These are phyloP conservation scores for Ustilago vetiveriae DNA, from an alignment of 1,284 basidiomycete genomes.

Conservation along the genomic window DNA sequence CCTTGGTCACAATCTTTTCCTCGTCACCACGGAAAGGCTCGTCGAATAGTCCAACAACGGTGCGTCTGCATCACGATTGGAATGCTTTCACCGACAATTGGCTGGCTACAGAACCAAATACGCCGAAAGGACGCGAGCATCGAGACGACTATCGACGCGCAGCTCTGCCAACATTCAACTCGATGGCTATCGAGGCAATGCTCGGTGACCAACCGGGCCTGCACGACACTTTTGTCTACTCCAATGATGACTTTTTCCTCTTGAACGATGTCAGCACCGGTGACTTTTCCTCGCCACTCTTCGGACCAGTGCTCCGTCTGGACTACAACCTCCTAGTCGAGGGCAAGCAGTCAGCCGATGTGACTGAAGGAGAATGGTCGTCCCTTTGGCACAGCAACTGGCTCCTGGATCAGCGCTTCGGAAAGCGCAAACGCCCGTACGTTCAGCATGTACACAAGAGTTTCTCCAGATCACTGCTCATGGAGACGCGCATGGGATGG, in stretches of 20 bases:
- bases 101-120: constrained; percentile 17
- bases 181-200: constrained; percentile 52
- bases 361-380: constrained; percentile 44
- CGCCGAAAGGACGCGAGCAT: constrained; percentile 1
- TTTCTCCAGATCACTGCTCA: constrained; percentile 30
- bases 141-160: constrained; percentile 32
- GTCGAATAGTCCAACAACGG: background rate
- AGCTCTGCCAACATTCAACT: constrained; percentile 56
- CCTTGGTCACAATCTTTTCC: constrained; percentile 2
- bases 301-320: constrained; percentile 51
- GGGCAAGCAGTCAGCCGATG: constrained; percentile 15
- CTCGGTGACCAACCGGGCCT: constrained; percentile 41
- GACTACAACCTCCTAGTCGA: constrained; percentile 37
- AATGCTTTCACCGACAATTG: constrained; percentile 39
- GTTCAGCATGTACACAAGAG: constrained; percentile 43
- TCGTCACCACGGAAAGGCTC: background rate
- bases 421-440: constrained; percentile 35
- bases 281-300: constrained; percentile 47
- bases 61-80: constrained; percentile 58
- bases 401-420: constrained; percentile 50
- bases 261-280: constrained; percentile 14
- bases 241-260: constrained; percentile 60
- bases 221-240: constrained; percentile 40
- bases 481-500: constrained; percentile 41
- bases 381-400: constrained; percentile 30